Evolutionary conservation across 2,329 filamentous ascomycete genomes (phyloP), one percentile per base, ranked within the genome.

Genomic region (Calycina herbarum): DNA sequence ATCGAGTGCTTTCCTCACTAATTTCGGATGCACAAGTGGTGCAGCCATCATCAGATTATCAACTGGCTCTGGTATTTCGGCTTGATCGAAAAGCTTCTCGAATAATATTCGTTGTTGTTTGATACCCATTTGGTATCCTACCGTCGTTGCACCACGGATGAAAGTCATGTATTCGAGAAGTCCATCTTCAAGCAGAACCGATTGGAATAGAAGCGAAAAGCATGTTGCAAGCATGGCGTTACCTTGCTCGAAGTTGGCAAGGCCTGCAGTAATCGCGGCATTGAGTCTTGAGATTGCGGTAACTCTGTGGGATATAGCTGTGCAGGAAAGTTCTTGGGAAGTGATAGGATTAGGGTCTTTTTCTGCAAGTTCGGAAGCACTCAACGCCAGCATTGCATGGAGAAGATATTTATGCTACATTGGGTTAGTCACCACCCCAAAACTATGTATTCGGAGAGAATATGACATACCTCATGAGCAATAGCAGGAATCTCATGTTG

Each of bases 311-410:
- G 79, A 78, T 77, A 91, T 85, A 45, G 88, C 88, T 31, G 84
- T 82, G 27, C 82, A 42, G 3, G 29, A 57, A 17, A 73, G 54
- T 7, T 78, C 17, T 24, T 58, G 24, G 10, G 67, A 64, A 4
- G 33, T 40, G 2, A 81, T 76, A 31, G 89, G 81, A 66, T 80
- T 81, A 6, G 63, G 6, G 17, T 60, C 20, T 27, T 48, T 4
- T 2, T 35, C 40, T n/a, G 66, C 66, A 5, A 91, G 81, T 69
- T 91, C 86, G 0, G 88, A 90, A 27, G 89, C 89, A 0, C 88
- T 82, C 66, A 90, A 82, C 10, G 88, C 88, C 0, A 90, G 82
- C 66, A 92, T 88, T 4, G 88, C 85, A 73, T 92, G 89, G 82
- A 92, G 89, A 17, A 90, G 81, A 67, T 86, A 89, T 61, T 89